Percentiles rank a stretch among this genome's conserved stretches.
Conservation (phyloP, 2,329 filamentous ascomycete species). For the Sordariomycetes sp. region DNA sequence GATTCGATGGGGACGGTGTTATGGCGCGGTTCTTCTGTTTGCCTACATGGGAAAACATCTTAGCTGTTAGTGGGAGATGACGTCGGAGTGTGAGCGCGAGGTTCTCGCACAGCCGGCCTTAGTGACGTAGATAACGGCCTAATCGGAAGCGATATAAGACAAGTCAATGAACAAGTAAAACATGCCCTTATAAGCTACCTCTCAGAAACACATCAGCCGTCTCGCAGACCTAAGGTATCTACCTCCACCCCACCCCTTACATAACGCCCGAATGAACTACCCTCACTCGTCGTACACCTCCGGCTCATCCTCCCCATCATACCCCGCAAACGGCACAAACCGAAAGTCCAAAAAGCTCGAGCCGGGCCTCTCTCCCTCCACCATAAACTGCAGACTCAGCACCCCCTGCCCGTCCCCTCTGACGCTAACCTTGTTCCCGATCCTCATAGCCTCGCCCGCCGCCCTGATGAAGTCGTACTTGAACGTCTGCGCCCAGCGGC, state of each 20-base stretch:
- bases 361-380: slow-evolving; percentile 62
- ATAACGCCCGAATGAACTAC: not conserved
- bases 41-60: no score
- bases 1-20: not conserved
- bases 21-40: no score
- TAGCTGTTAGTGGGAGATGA: no score
- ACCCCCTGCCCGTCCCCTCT: slow-evolving; percentile 82
- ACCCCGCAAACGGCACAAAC: slow-evolving; percentile 59
- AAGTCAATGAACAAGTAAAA: not conserved
- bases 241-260: not conserved
- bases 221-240: not conserved
- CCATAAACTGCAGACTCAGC: slow-evolving; percentile 89
- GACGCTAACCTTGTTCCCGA: slow-evolving; percentile 84
- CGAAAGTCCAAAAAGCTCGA: slow-evolving; percentile 72
- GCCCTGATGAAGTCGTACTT: slow-evolving; percentile 79
- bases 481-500: slow-evolving; percentile 57
- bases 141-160: not conserved
- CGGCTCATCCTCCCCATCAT: slow-evolving; percentile 37
- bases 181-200: not conserved
- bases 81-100: no score
- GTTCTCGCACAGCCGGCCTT: no score
- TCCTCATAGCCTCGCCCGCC: slow-evolving; percentile 82
- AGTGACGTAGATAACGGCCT: no score
- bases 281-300: not conserved
- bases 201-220: not conserved